Percentiles rank a stretch among this genome's conserved stretches.
Evolutionary conservation across 2,329 filamentous ascomycete species (phyloP).

Genomic region (Epichloe aotearoae): DNA sequence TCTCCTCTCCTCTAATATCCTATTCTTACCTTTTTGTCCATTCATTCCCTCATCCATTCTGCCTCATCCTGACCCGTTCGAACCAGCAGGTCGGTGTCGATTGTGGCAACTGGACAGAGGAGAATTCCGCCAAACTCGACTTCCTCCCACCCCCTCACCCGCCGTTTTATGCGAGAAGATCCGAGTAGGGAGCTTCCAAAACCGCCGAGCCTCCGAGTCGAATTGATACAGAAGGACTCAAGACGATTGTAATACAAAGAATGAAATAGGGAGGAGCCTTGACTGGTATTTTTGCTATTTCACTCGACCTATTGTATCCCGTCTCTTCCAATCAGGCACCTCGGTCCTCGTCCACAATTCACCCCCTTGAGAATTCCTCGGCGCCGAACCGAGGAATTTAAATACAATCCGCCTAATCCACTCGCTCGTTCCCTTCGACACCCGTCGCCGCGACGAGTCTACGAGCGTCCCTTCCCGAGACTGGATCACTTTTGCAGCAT

Average conservation of each 20-base stretch:
- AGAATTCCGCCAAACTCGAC: conserved; percentile 17
- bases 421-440: conserved; percentile 17
- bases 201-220: conserved; percentile 7
- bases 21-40: conserved; percentile 42
- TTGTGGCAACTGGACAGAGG: conserved; percentile 20
- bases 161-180: conserved; percentile 14
- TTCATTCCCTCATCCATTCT: conserved; percentile 41
- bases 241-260: conserved; percentile 9
- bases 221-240: conserved; percentile 6
- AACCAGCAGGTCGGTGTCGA: conserved; percentile 21
- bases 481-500: conserved; percentile 10
- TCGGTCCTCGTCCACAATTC: conserved; percentile 9
- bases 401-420: conserved; percentile 16
- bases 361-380: conserved; percentile 27
- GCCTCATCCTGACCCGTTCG: conserved; percentile 32
- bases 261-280: conserved; percentile 20
- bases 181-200: conserved; percentile 16
- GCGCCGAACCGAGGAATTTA: conserved; percentile 29
- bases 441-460: conserved; percentile 10
- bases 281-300: conserved; percentile 25
- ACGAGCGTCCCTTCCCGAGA: conserved; percentile 24
- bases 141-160: conserved; percentile 9
- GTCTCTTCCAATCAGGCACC: conserved; percentile 7
- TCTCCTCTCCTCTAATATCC: conserved; percentile 35
- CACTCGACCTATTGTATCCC: conserved; percentile 3